Conservation (phyloP, 129 eudicot genomes). For the Escallonia herrerae region DNA sequence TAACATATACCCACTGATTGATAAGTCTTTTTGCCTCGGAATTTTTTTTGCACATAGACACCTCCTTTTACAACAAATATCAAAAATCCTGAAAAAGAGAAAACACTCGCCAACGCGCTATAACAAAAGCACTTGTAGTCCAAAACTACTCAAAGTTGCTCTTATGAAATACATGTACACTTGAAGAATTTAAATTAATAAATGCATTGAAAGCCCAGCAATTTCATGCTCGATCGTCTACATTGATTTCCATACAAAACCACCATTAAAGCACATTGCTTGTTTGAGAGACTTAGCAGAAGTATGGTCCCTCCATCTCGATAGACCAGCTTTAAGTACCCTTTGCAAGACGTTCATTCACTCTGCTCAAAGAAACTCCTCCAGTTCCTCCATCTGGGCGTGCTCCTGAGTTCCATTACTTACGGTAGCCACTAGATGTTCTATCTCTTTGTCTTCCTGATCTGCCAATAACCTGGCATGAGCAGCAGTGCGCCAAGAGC, state of each 20-base stretch:
- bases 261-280: conserved; percentile 1
- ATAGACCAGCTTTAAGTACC: conserved; percentile 24
- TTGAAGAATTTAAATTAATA: background rate
- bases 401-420: conserved; percentile 62
- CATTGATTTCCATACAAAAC: too few relatives aligned
- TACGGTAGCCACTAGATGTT: conserved; percentile 54
- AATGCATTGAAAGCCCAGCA: too few relatives aligned
- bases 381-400: conserved; percentile 39
- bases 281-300: background rate
- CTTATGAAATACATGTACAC: conserved; percentile 30
- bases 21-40: too few relatives aligned
- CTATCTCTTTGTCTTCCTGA: conserved; percentile 80
- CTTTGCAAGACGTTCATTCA: conserved; percentile 37
- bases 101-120: background rate
- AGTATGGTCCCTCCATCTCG: conserved; percentile 18
- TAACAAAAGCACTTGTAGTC: too few relatives aligned
- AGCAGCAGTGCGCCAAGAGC: conserved; percentile 98
- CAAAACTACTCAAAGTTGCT: conserved; percentile 10
- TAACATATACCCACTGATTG: too few relatives aligned
- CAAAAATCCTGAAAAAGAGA: too few relatives aligned
- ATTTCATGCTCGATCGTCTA: too few relatives aligned
- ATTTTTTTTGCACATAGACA: too few relatives aligned
- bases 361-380: conserved; percentile 51
- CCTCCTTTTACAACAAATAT: too few relatives aligned
- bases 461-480: conserved; percentile 81